Conservation (phyloP, 2,329 filamentous ascomycete species). For the Aspergillus thermomutatus region DNA sequence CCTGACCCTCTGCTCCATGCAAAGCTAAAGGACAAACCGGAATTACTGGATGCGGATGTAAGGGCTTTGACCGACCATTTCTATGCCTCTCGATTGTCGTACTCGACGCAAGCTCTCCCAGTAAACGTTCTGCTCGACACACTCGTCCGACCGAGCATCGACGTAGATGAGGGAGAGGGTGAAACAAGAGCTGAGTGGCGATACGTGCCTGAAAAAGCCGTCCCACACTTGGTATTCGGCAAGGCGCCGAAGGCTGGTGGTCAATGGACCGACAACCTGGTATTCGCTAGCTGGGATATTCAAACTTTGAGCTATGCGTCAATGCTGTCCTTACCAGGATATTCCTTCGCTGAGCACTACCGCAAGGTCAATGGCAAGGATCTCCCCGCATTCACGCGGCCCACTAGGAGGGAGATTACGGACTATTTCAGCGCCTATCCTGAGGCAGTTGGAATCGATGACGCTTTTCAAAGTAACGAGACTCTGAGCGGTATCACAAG, state of each 20-base stretch:
- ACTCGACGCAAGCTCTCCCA: conserved; percentile 60
- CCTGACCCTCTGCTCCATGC: conserved; percentile 55
- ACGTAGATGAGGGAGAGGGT: conserved; percentile 52
- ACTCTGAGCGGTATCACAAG: conserved; percentile 45
- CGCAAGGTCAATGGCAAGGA: conserved; percentile 37
- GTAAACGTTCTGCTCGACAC: conserved; percentile 60
- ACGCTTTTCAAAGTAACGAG: conserved; percentile 44
- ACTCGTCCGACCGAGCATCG: conserved; percentile 56
- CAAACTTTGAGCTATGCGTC: conserved; percentile 61
- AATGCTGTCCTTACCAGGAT: conserved; percentile 59
- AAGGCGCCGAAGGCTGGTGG: conserved; percentile 51
- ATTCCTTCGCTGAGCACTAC: conserved; percentile 55
- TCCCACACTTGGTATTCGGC: conserved; percentile 55
- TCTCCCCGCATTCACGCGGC: conserved; percentile 53
- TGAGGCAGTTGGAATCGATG: conserved; percentile 49
- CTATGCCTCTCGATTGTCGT: conserved; percentile 54
- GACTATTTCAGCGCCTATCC: conserved; percentile 56
- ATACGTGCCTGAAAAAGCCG: conserved; percentile 47
- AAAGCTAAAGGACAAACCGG: conserved; percentile 49
- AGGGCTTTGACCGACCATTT: conserved; percentile 56
- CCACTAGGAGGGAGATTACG: conserved; percentile 53
- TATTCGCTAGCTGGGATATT: conserved; percentile 53
- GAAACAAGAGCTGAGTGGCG: conserved; percentile 55
- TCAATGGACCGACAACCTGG: conserved; percentile 57
- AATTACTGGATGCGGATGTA: conserved; percentile 49